Evolutionary conservation across 257 asterid species (phyloP).

Genomic region (Eustoma russellianum): DNA sequence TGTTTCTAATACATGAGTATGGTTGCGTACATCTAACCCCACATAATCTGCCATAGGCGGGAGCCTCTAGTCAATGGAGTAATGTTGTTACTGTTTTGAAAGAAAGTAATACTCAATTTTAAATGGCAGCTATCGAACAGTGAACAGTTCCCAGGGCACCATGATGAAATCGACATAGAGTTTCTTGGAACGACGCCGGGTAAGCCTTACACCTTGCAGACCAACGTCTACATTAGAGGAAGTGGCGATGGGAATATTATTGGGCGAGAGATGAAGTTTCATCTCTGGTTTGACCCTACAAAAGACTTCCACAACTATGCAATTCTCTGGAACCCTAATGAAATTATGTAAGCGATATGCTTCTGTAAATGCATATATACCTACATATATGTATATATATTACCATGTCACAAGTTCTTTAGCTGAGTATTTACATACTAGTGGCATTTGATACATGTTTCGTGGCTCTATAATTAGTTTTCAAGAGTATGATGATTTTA

Average conservation of each 20-base stretch:
- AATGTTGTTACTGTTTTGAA: too few species aligned
- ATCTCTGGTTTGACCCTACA: slow-evolving; percentile 90
- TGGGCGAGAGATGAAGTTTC: slow-evolving; percentile 71
- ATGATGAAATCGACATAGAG: slow-evolving; percentile 79
- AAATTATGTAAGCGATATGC: slow-evolving; percentile 58
- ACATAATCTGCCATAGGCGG: too few species aligned
- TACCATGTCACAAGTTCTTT: neutral
- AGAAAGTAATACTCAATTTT: too few species aligned
- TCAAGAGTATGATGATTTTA: too few species aligned
- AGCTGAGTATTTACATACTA: neutral
- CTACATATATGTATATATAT: too few species aligned
- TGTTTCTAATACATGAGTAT: too few species aligned
- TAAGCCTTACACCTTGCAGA: slow-evolving; percentile 69
- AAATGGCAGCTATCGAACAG: slow-evolving; percentile 59
- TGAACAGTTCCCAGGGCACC: slow-evolving; percentile 62
- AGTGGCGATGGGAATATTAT: slow-evolving; percentile 73
- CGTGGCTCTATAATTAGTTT: too few species aligned
- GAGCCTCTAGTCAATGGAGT: too few species aligned
- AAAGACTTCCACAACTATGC: slow-evolving; percentile 65
- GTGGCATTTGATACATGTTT: too few species aligned
- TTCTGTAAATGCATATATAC: neutral
- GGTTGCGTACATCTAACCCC: too few species aligned
- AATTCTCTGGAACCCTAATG: slow-evolving; percentile 62
- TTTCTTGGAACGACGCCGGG: slow-evolving; percentile 72
- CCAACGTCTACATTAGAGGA: slow-evolving; percentile 73